Evolutionary conservation across 352 stramenopile species (phyloP).

Genomic region (Peronospora farinosa): DNA sequence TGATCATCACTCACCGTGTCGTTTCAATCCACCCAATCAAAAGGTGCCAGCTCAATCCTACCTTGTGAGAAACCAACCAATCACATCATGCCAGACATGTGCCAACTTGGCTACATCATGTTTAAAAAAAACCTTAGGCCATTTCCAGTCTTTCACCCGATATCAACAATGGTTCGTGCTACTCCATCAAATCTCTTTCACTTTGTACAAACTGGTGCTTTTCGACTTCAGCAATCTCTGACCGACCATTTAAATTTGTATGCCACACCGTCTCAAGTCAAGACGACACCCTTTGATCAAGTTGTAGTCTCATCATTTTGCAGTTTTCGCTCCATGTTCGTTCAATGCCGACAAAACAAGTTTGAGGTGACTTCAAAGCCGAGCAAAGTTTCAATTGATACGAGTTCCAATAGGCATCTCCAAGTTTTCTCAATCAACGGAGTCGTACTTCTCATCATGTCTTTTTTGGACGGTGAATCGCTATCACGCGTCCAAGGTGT

Average conservation of each 20-base stretch:
- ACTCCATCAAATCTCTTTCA: slow-evolving; percentile 28
- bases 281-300: slow-evolving; percentile 5
- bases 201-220: slow-evolving; percentile 29
- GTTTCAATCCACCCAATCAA: no score
- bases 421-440: slow-evolving; percentile 33
- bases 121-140: no score
- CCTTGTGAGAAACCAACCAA: no score
- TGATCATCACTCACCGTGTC: no score
- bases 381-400: not conserved
- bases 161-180: slow-evolving; percentile 11
- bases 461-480: slow-evolving; percentile 44
- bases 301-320: slow-evolving; percentile 14
- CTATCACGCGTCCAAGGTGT: slow-evolving; percentile 40
- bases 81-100: no score
- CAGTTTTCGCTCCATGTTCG: slow-evolving; percentile 26
- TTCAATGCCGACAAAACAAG: slow-evolving; percentile 3
- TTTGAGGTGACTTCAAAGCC: not conserved
- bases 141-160: no score
- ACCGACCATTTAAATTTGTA: slow-evolving; percentile 34
- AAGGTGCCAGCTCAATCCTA: no score
- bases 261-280: not conserved
- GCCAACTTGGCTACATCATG: no score
- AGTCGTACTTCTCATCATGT: slow-evolving; percentile 45
- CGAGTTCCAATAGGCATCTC: slow-evolving; percentile 15
- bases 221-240: slow-evolving; percentile 30